These are phyloP conservation scores for Tylopilus vinaceipallidus DNA, from an alignment of 768 basidiomycete species.

Conservation along the genomic window DNA sequence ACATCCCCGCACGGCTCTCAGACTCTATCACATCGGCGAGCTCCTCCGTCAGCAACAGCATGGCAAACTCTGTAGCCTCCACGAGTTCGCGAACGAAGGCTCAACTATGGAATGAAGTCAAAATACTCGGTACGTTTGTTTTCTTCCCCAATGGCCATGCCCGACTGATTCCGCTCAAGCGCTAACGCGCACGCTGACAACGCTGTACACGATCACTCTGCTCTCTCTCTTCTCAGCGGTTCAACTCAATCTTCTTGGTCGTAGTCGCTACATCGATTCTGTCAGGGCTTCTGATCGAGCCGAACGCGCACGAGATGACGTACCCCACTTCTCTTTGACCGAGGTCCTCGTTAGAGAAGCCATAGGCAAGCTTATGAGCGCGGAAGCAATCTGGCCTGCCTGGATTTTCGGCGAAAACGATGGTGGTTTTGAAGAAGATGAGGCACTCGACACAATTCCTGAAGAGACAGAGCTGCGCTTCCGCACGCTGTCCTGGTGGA, in stretches of 20 bases:
- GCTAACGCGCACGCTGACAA: constrained; percentile 83
- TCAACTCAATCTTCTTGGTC: constrained; percentile 83
- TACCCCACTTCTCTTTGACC: constrained; percentile 31
- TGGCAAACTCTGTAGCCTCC: constrained; percentile 7
- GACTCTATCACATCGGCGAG: constrained; percentile 41
- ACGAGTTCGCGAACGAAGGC: constrained; percentile 54
- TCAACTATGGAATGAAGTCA: constrained; percentile 92
- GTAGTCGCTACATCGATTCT: constrained; percentile 74
- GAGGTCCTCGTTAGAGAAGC: constrained; percentile 27
- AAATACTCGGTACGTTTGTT: constrained; percentile 65
- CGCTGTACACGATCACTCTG: constrained; percentile 82
- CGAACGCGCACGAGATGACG: constrained; percentile 45
- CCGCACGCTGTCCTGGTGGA: constrained; percentile 90
- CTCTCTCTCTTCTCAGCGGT: constrained; percentile 83
- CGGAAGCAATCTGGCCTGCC: constrained; percentile 23
- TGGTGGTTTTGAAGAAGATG: constrained; percentile 27
- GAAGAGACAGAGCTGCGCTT: constrained; percentile 78
- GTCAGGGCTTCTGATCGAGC: constrained; percentile 60
- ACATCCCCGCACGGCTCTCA: constrained; percentile 30
- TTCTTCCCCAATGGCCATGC: neutral
- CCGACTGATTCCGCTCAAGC: constrained; percentile 43
- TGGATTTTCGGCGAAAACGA: constrained; percentile 26
- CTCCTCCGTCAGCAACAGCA: constrained; percentile 32
- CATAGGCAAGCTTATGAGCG: constrained; percentile 24
- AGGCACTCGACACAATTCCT: constrained; percentile 38